phyloP scores from a whole-genome alignment of 73 alveolate genomes.

The Tetrahymena malaccensis region DNA sequence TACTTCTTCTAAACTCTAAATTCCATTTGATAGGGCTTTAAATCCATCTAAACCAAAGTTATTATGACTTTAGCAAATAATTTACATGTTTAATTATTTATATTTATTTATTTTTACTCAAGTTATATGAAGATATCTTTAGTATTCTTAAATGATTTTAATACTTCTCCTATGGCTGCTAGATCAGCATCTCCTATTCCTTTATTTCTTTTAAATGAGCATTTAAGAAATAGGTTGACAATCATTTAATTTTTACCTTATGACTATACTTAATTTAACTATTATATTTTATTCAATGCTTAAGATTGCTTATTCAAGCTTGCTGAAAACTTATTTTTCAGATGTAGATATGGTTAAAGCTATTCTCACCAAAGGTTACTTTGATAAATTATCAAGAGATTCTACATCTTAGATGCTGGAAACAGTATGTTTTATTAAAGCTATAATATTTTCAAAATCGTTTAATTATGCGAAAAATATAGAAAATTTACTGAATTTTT shows the following conservation, averaged over 20 bases:
- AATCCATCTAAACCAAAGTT: neutral
- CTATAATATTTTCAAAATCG: neutral
- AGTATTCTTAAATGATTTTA: neutral
- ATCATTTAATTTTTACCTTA: neutral
- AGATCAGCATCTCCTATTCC: neutral
- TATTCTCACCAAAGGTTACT: neutral
- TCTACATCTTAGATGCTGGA: neutral
- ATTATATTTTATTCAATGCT: neutral
- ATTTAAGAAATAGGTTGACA: neutral
- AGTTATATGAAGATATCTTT: neutral
- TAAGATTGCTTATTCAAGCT: neutral
- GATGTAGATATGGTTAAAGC: neutral
- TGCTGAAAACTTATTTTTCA: neutral
- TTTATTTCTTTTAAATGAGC: neutral
- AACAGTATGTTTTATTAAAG: neutral
- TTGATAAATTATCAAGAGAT: neutral
- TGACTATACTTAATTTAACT: neutral
- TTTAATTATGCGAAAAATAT: no score
- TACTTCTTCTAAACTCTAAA: neutral
- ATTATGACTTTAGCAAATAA: neutral
- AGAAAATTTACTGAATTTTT: neutral
- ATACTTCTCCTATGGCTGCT: neutral
- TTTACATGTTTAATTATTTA: neutral
- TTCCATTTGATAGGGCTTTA: neutral
- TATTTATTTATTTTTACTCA: neutral